Base-by-base conservation (phyloP, 225 moss, liverwort and hornwort species). In the Polytrichum formosum region DNA sequence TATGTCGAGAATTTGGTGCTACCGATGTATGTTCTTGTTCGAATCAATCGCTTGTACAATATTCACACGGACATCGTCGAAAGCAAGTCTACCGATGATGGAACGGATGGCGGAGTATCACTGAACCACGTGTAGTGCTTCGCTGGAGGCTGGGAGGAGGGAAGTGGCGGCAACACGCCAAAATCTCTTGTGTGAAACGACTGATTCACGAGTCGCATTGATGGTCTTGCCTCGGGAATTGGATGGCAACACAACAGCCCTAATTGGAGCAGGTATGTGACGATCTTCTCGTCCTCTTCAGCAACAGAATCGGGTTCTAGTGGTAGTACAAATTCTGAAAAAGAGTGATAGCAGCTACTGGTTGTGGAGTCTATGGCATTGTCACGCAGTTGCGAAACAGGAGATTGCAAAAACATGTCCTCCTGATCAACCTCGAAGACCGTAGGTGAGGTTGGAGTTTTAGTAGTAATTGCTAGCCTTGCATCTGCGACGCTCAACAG, bases 221-320 rank as follows among this genome's bases (percentile, higher is more conserved):
- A 73, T 9, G 81, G 84, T 5, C 81, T 72, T 25, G 74, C 75
- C 6, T 29, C 66, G 21, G 84, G 84, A 64, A 75, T 75, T 22
- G 80, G 77, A 61, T 77, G 74, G 23, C 84, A 84, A 5, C 80
- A 84, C 58, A 81, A 23, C 6, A 84, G 64, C 7, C 80, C 79
- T 30, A 80, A 33, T 17, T 64, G 56, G 7, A 35, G 76, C 46
- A 83, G 26, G 46, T 46, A 13, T 16, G 46, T 46, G 13, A 46
- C 46, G 46, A 46, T 46, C 46, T 46, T 46, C 46, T 46, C 46
- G 46, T 46, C 46, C 46, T 46, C 46, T 20, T 58, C 58, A 6
- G 20, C 23, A 20, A 6, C 58, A 23, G 21, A 58, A 22, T 58
- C 58, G 13, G 46, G 46, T 16, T 46, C 46, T 46, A 46, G 46